Evolutionary conservation across 768 basidiomycete species (phyloP).

Genomic region (Mycena venus): DNA sequence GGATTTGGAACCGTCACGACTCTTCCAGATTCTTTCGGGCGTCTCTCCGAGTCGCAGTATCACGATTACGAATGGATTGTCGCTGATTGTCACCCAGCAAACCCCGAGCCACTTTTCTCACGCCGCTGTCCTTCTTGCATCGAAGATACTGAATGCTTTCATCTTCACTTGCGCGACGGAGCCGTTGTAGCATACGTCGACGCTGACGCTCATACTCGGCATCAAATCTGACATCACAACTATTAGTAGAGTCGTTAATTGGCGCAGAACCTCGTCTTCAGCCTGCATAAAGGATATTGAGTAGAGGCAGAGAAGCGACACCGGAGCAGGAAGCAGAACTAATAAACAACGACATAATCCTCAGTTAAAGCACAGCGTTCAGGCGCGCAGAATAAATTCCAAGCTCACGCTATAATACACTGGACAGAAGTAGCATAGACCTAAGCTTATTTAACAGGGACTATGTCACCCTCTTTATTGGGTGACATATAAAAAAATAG

Average conservation of each 20-base stretch:
- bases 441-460: too few relatives aligned
- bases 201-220: neutral
- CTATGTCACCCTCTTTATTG: too few relatives aligned
- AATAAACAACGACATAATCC: too few relatives aligned
- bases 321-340: neutral
- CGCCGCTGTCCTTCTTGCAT: neutral
- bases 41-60: neutral
- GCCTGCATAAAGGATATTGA: neutral
- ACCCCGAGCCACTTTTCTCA: neutral
- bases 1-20: neutral
- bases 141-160: neutral
- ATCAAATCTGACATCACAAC: neutral
- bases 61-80: constrained; percentile 20
- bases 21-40: neutral
- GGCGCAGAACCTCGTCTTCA: neutral
- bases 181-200: neutral
- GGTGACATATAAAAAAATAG: too few relatives aligned
- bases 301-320: neutral
- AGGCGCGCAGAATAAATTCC: neutral
- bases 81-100: constrained; percentile 24
- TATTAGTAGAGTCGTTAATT: neutral
- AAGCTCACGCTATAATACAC: neutral
- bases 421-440: neutral
- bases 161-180: neutral
- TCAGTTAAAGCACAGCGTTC: too few relatives aligned